Evolutionary conservation across 192 early-diverging fungal genomes (phyloP), one percentile per base, ranked within the genome.

Genomic region (Mortierella alpina): DNA sequence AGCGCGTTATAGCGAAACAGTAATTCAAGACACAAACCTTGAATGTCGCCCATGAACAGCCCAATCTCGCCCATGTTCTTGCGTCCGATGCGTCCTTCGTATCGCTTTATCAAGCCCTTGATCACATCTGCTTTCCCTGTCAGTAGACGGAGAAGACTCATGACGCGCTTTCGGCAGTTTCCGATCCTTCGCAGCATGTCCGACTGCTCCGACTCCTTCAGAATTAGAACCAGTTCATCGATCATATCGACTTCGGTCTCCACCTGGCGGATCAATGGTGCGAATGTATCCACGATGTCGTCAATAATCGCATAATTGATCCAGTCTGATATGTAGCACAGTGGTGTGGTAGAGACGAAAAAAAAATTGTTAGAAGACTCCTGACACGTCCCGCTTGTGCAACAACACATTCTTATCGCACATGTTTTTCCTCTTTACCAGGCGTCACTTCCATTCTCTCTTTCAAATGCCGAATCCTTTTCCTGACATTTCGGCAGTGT

Each of bases 211-310:
- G 90, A 88, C 73, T 93, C 88, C 22, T 90, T 91, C 41, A 93
- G 72, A 18, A 94, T 90, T 47, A 96, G 60, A 7, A 95, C 93
- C 9, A 96, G 76, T 57, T 96, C 94, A 69, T 96, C 95, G 59
- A 96, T 93, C 22, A 90, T 86, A 64, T 93, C 90, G 2, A 92
- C 92, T 71, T 96, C 95, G 13, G 91, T 67, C 70, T 96, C 94
- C n/a, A 95, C 87, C 60, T 89, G 84, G n/a, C 82, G 73, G 64
- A 96, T 86, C 40, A 92, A 60, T 14, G 95, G 94, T 54, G 92
- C 90, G 78, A 95, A 94, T 0, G 86, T 82, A 68, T 96, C 95
- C 4, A 91, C 92, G 18, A 96, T 89, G 65, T 92, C 91, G 72
- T 96, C 94, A 58, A 96, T 92, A 14, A 96, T 74, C 0, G 92